Evolutionary conservation across 495 filamentous ascomycete species (phyloP).

Genomic region (Penicillium tannophilum): DNA sequence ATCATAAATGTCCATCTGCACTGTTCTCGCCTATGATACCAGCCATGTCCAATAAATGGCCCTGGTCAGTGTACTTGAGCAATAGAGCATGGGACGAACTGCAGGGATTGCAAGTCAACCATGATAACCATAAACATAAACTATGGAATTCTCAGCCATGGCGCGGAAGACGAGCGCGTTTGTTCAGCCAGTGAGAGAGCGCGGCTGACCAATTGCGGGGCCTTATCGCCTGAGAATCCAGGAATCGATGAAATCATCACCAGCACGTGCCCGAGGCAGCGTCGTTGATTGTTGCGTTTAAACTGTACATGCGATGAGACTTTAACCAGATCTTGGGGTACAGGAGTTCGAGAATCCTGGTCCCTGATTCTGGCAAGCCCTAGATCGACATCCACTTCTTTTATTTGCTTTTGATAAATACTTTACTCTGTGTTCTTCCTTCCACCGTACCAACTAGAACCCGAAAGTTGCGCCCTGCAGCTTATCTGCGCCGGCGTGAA

Average conservation of each 20-base stretch:
- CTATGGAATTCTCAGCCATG: neutral
- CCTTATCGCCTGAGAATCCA: slow-evolving; percentile 10
- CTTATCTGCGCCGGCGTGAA: slow-evolving; percentile 2
- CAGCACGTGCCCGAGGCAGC: slow-evolving; percentile 23
- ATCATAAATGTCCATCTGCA: slow-evolving; percentile 4
- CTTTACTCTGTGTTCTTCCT: neutral
- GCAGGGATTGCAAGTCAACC: neutral
- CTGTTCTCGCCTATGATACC: neutral
- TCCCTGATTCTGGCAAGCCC: neutral
- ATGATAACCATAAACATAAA: neutral
- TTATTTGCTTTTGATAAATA: slow-evolving; percentile 8
- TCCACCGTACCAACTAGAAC: neutral
- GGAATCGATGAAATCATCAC: slow-evolving; percentile 8
- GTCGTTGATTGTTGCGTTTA: slow-evolving; percentile 25
- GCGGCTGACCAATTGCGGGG: slow-evolving; percentile 7
- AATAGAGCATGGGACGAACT: neutral
- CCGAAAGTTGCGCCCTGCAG: slow-evolving; percentile 7
- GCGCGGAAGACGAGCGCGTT: neutral
- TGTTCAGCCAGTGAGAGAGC: neutral
- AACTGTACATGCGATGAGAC: neutral
- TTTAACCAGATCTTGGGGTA: neutral
- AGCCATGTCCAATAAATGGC: neutral
- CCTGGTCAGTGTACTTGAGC: neutral
- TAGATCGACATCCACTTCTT: slow-evolving; percentile 8
- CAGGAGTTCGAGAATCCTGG: neutral